Base-by-base conservation (phyloP, 768 basidiomycete genomes). In the Hypholoma fasciculare region DNA sequence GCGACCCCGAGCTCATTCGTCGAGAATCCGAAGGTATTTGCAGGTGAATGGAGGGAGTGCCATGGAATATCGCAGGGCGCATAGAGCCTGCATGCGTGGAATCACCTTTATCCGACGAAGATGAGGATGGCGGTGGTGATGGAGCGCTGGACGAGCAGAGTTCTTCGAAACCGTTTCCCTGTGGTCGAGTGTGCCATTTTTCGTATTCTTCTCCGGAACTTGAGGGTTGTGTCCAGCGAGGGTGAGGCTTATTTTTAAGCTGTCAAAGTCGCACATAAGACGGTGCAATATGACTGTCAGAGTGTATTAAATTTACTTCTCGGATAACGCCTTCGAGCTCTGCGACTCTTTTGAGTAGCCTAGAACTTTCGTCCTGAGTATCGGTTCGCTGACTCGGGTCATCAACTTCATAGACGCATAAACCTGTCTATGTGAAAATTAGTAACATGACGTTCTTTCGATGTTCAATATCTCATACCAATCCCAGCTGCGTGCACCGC, bases 371-470 rank as follows among this genome's bases (percentile, higher is more conserved):
- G 57, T 88, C 87, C 59, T 82, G 81, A 9, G 71, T 65, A 50
- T 80, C 78, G 12, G 72, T 74, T 65, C 83, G 78, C 69, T 85
- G 82, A 59, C 71, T 83, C 23, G 87, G 87, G 64, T 90, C 89
- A 64, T 92, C 90, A 7, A 92, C 84, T 69, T 94, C 90, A 64
- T 94, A 94, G 9, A 92, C 87, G 67, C 91, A 94, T 4, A 91
- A 76, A 1, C 90, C 90, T 49, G 89, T 92, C 89, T 90, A 30
- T 16, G 30, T 14, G 61, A 43, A 46, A n/a, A 49, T 61, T 38
- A 14, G 43, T 39, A 52, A 43, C 19, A 37, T 42, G 14, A 23
- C 37, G 16, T 43, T 26, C 39, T 14, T 38, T 20, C 19, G 4
- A 36, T 19, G 47, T 47, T 42, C 30, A 55, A 27, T 7, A 23